Base-by-base conservation (phyloP, 2,329 filamentous ascomycete genomes). In the Myriosclerotinia curreyana region DNA sequence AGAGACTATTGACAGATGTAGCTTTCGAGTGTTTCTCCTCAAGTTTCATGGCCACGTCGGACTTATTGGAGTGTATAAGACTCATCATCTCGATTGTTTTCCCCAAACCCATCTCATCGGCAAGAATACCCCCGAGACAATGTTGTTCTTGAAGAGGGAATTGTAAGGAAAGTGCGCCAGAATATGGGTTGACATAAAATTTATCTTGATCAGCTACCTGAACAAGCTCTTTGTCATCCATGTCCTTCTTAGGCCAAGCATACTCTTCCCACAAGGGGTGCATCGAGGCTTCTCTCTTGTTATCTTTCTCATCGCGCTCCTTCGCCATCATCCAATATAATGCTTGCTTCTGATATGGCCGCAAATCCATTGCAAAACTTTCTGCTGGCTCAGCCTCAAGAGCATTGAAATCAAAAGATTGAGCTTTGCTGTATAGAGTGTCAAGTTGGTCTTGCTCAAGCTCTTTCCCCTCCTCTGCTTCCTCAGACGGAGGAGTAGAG, bases 51-150 rank as follows among this genome's bases (percentile, higher is more conserved):
- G 80, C 78, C 17, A 80, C 73, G 28, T 88, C 81, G 4, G 86
- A 88, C 67, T 84, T 86, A 74, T 98, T 91, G 0, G 91, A 86
- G 74, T 99, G 95, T 6, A 99, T 84, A 58, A 99, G 79, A 76
- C 92, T 95, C 67, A 99, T 85, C 92, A 99, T 98, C 74, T 99
- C 94, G 61, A 99, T 98, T 0, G 95, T 99, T 79, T 99, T 99
- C 42, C 95, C 95, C 2, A 99, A 81, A 54, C 95, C 95, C 95
- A 99, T 99, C 77, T 98, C 90, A 72, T 99, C 95, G 11, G 95
- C 95, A 50, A 99, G 79, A 64, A 99, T 91, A 7, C 95, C 95
- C 52, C 95, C 95, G 0, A 96, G 80, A 70, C 95, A 99, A 74
- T 96, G 91, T 73, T 98, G 95, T 72, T 98, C 92, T 74, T 99